A percentile compares a stretch with the other conserved stretches of the same genome.
These are phyloP conservation scores for Penicillium palitans DNA, from an alignment of 2,329 filamentous ascomycete species.

Conservation along the genomic window DNA sequence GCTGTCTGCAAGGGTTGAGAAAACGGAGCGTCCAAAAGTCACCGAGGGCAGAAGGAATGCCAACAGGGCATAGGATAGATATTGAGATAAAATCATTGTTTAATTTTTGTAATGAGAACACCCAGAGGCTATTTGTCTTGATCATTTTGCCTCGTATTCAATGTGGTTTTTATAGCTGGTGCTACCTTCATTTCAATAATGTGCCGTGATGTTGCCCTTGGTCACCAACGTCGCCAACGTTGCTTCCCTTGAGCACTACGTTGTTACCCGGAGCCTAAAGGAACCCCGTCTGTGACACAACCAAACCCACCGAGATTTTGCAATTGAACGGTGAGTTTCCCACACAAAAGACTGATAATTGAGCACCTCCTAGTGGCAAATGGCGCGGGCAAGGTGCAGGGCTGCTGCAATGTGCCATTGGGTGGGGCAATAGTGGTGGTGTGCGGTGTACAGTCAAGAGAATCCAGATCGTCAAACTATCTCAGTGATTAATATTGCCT, in stretches of 20 bases:
- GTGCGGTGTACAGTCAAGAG: neutral
- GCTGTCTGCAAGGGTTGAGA: neutral
- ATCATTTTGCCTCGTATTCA: neutral
- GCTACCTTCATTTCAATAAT: neutral
- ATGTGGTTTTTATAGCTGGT: neutral
- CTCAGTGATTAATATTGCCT: neutral
- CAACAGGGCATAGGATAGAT: neutral
- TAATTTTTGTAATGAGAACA: neutral
- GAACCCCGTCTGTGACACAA: neutral
- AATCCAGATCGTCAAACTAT: neutral
- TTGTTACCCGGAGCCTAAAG: neutral
- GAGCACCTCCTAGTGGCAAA: conserved; percentile 8
- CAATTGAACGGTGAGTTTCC: neutral
- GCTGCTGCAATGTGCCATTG: neutral
- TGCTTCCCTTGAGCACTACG: neutral
- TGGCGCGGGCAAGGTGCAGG: neutral
- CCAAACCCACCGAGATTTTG: neutral
- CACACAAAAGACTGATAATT: neutral
- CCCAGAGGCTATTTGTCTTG: neutral
- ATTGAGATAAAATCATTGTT: conserved; percentile 6
- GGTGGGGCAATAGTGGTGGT: conserved; percentile 2
- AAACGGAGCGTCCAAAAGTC: conserved; percentile 1
- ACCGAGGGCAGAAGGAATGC: conserved; percentile 5
- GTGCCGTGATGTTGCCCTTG: neutral
- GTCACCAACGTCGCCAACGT: neutral